Conservation (phyloP, 768 basidiomycete species). For the Lactifluus hygrophoroides region DNA sequence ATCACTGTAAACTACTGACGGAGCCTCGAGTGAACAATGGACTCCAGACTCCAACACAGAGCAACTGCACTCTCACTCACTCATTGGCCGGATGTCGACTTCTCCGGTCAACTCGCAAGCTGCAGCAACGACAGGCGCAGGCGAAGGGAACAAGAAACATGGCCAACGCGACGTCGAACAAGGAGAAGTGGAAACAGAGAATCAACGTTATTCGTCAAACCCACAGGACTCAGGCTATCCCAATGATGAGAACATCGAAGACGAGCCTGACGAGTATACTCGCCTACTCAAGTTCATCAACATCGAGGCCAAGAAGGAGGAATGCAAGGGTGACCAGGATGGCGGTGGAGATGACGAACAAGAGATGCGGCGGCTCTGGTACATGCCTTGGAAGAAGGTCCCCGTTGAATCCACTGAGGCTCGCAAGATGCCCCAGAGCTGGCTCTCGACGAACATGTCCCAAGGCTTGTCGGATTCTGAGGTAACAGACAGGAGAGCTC, state of each 20-base stretch:
- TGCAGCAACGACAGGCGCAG: not conserved
- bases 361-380: slow-evolving; percentile 33
- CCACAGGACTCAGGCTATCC: not conserved
- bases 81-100: slow-evolving; percentile 3
- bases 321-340: not conserved
- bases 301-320: slow-evolving; percentile 17
- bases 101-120: not conserved
- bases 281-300: slow-evolving; percentile 20
- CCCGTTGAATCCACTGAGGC: slow-evolving; percentile 23
- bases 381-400: slow-evolving; percentile 38
- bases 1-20: not conserved
- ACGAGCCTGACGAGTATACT: slow-evolving; percentile 18
- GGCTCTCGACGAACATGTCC: slow-evolving; percentile 34
- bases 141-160: not conserved
- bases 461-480: slow-evolving; percentile 32
- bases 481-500: slow-evolving; percentile 27
- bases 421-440: slow-evolving; percentile 31
- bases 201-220: slow-evolving; percentile 4
- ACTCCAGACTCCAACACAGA: not conserved
- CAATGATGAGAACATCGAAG: not conserved
- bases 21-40: not conserved
- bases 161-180: slow-evolving; percentile 8
- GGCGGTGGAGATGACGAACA: slow-evolving; percentile 7
- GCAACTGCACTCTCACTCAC: not conserved
- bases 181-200: slow-evolving; percentile 11